These are phyloP conservation scores for Tuber magnatum DNA, from an alignment of 495 filamentous ascomycete species.

Conservation along the genomic window DNA sequence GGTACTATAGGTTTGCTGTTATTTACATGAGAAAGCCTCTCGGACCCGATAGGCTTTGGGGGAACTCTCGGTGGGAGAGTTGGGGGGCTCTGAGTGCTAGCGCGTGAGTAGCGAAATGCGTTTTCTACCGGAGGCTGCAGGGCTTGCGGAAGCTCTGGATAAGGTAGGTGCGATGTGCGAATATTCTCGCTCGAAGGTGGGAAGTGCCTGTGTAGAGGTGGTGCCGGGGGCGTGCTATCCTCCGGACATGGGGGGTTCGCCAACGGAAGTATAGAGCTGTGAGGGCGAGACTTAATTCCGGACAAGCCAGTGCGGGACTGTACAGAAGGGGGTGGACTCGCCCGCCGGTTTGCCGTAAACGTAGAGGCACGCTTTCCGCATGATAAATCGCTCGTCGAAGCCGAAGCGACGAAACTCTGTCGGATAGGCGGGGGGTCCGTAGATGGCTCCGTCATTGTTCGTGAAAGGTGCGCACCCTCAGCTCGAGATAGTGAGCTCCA, in stretches of 20 bases:
- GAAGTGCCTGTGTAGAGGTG: conserved; percentile 13
- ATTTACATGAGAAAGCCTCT: conserved; percentile 4
- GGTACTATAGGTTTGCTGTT: conserved; percentile 1
- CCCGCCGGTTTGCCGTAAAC: neutral
- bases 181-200: neutral
- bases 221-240: conserved; percentile 7
- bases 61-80: neutral
- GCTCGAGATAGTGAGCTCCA: conserved; percentile 58
- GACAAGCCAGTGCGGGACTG: neutral
- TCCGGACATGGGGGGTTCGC: neutral
- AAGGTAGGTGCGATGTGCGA: neutral
- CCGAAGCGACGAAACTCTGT: conserved; percentile 16
- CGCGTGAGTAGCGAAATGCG: neutral
- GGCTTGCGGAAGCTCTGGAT: neutral
- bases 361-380: conserved; percentile 2
- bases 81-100: neutral
- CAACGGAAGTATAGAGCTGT: conserved; percentile 15
- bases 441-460: conserved; percentile 24
- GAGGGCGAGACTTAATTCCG: conserved; percentile 3
- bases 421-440: conserved; percentile 25
- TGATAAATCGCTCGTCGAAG: conserved; percentile 12
- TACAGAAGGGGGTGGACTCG: neutral
- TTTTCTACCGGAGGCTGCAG: neutral
- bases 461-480: conserved; percentile 26
- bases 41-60: neutral